Conservation (phyloP, 371 early-diverging fungal species). For the Dinochytrium kinnereticum region DNA sequence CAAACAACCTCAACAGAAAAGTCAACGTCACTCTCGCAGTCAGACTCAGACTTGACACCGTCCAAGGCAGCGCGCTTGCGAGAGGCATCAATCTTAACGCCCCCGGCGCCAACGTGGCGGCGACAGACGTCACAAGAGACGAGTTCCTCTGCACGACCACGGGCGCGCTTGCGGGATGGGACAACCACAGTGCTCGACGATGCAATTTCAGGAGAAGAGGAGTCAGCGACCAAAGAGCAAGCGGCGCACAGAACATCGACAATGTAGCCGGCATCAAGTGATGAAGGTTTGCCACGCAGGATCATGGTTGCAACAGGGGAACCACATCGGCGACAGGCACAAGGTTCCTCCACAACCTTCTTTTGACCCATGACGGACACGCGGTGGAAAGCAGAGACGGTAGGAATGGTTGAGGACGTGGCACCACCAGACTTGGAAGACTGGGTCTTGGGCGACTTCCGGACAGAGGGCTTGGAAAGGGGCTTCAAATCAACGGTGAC, state of each 20-base stretch:
- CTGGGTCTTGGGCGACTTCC: background rate
- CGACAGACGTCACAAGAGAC: constrained; percentile 39
- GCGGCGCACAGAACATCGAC: constrained; percentile 22
- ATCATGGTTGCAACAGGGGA: constrained; percentile 31
- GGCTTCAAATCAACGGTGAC: background rate
- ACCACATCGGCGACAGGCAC: constrained; percentile 22
- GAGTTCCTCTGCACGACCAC: constrained; percentile 19
- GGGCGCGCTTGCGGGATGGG: constrained; percentile 40
- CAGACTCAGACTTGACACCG: background rate
- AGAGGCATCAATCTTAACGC: constrained; percentile 26
- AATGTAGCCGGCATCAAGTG: constrained; percentile 18
- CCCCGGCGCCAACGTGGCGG: constrained; percentile 28
- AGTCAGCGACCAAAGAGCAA: background rate
- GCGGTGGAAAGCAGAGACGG: constrained; percentile 27
- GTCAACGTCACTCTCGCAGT: background rate
- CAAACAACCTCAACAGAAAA: constrained; percentile 47
- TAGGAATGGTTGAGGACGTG: constrained; percentile 4
- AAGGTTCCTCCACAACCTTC: constrained; percentile 27
- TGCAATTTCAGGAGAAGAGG: too few species aligned
- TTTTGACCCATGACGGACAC: constrained; percentile 16
- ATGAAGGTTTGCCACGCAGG: constrained; percentile 26
- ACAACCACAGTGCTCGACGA: constrained; percentile 14
- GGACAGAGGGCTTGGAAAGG: background rate
- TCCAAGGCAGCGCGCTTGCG: background rate
- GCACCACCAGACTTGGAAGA: background rate